Evolutionary conservation across 2,329 filamentous ascomycete genomes (phyloP), one percentile per base, ranked within the genome.

Genomic region (Tolypocladium guangdongense): DNA sequence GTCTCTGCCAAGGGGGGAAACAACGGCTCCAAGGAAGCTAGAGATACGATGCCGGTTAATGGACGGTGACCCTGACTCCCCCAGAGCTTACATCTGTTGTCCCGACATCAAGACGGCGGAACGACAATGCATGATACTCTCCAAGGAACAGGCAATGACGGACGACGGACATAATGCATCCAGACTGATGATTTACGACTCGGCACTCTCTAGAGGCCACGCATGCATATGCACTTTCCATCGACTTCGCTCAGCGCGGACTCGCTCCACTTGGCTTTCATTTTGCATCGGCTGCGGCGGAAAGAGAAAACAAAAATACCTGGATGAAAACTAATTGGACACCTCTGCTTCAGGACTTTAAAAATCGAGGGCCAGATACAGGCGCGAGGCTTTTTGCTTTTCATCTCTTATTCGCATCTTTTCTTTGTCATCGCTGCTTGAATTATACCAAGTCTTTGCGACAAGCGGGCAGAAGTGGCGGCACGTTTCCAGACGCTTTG

Each of bases 21-120:
- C 49, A 63, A 61, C 39, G 61, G 61, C 16, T 55, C 62, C 52
- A 68, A 70, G 54, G 63, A 64, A 30, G 54, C 59, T 43, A 58
- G 61, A 55, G 64, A 65, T 50, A 54, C 63, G 11, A 59, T 65
- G 32, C 57, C 65, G 24, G 63, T 68, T 37, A 66, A 60, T 43
- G 65, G 66, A 33, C 67, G 63, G 57, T 70, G 58, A 68, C 24
- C 16, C 12, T 56, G 35, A 37, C 32, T 50, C 46, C 47, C 22
- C 32, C 27, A 27, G 32, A 30, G 35, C 16, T 10, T 12, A 45
- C 35, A 30, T 39, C 18, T 51, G 12, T 48, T n/a, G 32, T 33
- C 32, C 32, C 32, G 32, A 4, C 32, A 33, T 33, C 32, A 11
- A 33, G 32, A 33, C 32, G 32, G 32, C 32, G 32, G 8, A 33